Conservation (phyloP, 495 filamentous ascomycete species). For the Penicillium paxilli region DNA sequence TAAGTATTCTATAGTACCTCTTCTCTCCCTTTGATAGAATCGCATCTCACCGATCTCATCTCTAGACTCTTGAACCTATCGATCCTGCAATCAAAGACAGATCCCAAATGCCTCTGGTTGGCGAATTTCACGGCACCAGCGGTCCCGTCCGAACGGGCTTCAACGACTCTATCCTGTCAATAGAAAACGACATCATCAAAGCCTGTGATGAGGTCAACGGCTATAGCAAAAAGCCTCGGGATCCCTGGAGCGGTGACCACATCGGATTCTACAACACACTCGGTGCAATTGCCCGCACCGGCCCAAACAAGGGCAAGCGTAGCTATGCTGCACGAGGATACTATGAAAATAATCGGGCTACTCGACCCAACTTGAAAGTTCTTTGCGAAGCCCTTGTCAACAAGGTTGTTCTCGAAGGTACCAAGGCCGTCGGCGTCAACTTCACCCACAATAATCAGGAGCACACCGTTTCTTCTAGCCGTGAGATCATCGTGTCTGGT, state of each 20-base stretch:
- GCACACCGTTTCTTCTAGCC: conserved; percentile 43
- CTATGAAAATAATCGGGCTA: conserved; percentile 18
- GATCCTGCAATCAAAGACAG: conserved; percentile 14
- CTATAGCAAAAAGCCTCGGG: conserved; percentile 18
- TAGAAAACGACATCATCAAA: conserved; percentile 27
- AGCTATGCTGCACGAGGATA: conserved; percentile 49
- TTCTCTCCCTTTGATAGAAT: neutral
- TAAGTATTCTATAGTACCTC: neutral
- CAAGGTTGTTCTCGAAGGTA: conserved; percentile 43
- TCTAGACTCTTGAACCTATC: conserved; percentile 13
- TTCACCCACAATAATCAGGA: conserved; percentile 34
- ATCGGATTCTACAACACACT: conserved; percentile 36
- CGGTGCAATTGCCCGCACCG: conserved; percentile 38
- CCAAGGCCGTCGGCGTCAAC: conserved; percentile 22
- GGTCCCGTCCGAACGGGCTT: conserved; percentile 34
- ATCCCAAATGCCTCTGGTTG: conserved; percentile 17
- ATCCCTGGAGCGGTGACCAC: conserved; percentile 37
- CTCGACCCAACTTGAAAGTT: conserved; percentile 45
- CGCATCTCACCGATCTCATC: neutral
- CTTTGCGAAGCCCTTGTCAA: conserved; percentile 45
- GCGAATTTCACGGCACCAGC: conserved; percentile 26
- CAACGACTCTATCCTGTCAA: conserved; percentile 22
- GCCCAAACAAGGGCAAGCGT: conserved; percentile 44
- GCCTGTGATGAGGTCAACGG: conserved; percentile 20
- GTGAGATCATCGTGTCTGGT: conserved; percentile 51